phyloP scores from a whole-genome alignment of 106 monocot species.

The Allium fistulosum region DNA sequence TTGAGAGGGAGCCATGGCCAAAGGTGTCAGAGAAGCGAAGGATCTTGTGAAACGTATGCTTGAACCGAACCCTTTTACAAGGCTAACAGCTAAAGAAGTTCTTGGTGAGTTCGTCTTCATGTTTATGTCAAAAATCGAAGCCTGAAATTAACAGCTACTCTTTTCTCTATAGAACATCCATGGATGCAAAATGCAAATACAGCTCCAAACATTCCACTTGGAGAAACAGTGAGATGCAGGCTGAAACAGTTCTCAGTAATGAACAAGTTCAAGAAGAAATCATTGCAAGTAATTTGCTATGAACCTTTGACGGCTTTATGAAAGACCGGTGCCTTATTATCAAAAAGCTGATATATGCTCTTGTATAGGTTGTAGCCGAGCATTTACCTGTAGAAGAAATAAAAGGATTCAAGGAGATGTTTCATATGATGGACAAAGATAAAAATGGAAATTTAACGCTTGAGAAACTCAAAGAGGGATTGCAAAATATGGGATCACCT shows the following conservation, averaged over 20 bases:
- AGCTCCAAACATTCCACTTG: slow-evolving; percentile 37
- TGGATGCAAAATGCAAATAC: slow-evolving; percentile 22
- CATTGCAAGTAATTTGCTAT: slow-evolving; percentile 25
- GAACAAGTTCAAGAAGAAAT: slow-evolving; percentile 66
- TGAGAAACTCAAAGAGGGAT: slow-evolving; percentile 71
- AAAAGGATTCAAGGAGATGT: slow-evolving; percentile 55
- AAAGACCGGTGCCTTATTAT: not conserved
- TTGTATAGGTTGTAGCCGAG: slow-evolving; percentile 61
- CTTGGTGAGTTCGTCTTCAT: slow-evolving; percentile 26
- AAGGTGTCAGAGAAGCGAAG: slow-evolving; percentile 52
- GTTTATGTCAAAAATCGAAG: not conserved
- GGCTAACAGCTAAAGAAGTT: slow-evolving; percentile 52
- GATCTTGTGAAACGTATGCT: slow-evolving; percentile 56
- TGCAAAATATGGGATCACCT: slow-evolving; percentile 36
- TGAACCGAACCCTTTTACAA: slow-evolving; percentile 36
- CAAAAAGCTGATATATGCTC: not conserved
- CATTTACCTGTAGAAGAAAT: slow-evolving; percentile 59
- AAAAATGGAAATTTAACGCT: slow-evolving; percentile 71
- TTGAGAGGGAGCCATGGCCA: slow-evolving; percentile 60
- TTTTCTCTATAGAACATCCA: slow-evolving; percentile 31
- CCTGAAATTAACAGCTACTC: not conserved
- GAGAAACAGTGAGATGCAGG: slow-evolving; percentile 36
- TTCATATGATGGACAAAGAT: slow-evolving; percentile 77
- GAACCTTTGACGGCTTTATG: not conserved
- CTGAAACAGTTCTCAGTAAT: slow-evolving; percentile 47